Evolutionary conservation across 2,329 filamentous ascomycete species (phyloP), one percentile per base, ranked within the genome.

Genomic region (Fusarium sp.): DNA sequence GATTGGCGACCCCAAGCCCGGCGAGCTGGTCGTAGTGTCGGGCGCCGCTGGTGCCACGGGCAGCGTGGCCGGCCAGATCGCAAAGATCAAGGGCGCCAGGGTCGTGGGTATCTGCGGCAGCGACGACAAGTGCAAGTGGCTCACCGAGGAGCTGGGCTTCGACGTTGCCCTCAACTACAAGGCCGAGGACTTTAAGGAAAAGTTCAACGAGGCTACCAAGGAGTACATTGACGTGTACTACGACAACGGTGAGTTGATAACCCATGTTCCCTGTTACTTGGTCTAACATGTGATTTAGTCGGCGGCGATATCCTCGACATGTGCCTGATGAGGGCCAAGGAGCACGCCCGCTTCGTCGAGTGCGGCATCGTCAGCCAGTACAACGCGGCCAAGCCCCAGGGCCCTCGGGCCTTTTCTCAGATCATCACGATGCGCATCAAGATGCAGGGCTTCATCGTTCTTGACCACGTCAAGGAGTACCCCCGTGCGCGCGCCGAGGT

Each of bases 31-130:
- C 1, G 91, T 95, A 8, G 91, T 95, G 0, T 92, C 89, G 9
- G 92, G 92, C 7, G 93, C 93, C 2, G 93, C 93, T 0, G 93
- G 93, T 3, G 93, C 92, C 0, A 95, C 93, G 0, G 93, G 93
- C 1, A 91, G 88, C 75, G 88, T 95, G 1, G 92, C 89, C 0
- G 92, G 91, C 0, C 93, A 95, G 81, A 93, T 95, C 71, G 91
- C 92, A 16, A 94, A 93, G 83, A 81, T 94, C 56, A 89, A 90
- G 78, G 92, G 91, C 12, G 81, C 82, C 50, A 72, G 84, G 3
- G 88, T 93, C 12, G 79, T 92, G 23, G 91, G 91, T 7, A 84
- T 93, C 66, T 90, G 90, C 1, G 91, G 91, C 0, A 87, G 85
- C 57, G 85, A 89, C 37, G 89, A 91, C 39, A 94, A 94, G 82